Conservation (phyloP, 1,284 basidiomycete species). For the Sporisorium reilianum region DNA sequence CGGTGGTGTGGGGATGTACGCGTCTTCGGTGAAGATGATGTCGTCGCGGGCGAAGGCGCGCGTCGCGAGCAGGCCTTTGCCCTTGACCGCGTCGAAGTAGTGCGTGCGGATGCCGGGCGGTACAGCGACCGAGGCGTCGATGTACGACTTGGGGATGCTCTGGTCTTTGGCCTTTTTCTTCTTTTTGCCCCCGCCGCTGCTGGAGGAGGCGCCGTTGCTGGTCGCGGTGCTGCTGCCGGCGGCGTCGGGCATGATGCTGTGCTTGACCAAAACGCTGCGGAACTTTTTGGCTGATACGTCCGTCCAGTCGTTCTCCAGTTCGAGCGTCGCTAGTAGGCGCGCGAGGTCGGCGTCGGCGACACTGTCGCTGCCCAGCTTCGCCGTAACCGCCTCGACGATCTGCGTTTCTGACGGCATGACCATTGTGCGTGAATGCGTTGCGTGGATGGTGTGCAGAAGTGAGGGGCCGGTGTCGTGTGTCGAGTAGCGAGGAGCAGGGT, state of each 20-base stretch:
- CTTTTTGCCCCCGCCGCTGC: too few species aligned
- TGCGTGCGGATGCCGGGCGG: slow-evolving; percentile 74
- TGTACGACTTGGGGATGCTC: slow-evolving; percentile 51
- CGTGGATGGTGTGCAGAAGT: neutral
- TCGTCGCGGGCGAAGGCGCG: slow-evolving; percentile 79
- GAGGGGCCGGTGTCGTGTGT: neutral
- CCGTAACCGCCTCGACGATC: slow-evolving; percentile 34
- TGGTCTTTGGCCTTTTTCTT: slow-evolving; percentile 52
- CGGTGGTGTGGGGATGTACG: slow-evolving; percentile 69
- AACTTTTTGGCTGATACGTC: slow-evolving; percentile 47
- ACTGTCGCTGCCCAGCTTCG: slow-evolving; percentile 4
- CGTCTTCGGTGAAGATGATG: slow-evolving; percentile 81
- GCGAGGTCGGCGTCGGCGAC: slow-evolving; percentile 20
- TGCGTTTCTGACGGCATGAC: slow-evolving; percentile 33
- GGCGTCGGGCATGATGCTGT: slow-evolving; percentile 15
- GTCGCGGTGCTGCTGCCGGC: neutral
- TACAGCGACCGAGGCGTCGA: slow-evolving; percentile 49
- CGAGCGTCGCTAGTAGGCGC: slow-evolving; percentile 44
- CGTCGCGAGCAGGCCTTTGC: slow-evolving; percentile 84
- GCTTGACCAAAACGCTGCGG: slow-evolving; percentile 25
- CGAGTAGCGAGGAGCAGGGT: neutral
- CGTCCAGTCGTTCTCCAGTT: slow-evolving; percentile 54
- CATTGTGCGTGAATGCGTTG: slow-evolving; percentile 14
- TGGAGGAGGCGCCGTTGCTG: neutral
- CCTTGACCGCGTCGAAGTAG: slow-evolving; percentile 79